Evolutionary conservation across 805 yeast genomes (phyloP).

Genomic region (Teunomyces pallodes): DNA sequence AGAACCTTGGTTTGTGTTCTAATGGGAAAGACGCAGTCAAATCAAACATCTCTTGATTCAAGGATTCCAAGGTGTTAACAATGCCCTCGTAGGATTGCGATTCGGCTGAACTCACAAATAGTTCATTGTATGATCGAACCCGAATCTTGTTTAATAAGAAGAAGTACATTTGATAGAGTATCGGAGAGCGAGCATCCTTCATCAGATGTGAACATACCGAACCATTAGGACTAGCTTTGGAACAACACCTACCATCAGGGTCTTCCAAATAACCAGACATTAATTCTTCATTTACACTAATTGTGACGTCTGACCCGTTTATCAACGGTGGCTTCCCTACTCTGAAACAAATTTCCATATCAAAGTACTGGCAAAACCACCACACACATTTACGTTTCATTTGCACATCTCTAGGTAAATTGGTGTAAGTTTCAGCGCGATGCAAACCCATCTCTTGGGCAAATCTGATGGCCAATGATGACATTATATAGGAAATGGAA

Average conservation of each 20-base stretch:
- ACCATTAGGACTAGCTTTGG: not conserved
- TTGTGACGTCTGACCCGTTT: conserved; percentile 30
- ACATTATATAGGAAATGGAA: conserved; percentile 27
- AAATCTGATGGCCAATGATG: conserved; percentile 34
- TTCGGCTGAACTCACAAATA: conserved; percentile 31
- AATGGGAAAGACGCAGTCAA: conserved; percentile 19
- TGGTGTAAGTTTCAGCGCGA: conserved; percentile 27
- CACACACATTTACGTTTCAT: conserved; percentile 27
- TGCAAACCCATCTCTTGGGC: conserved; percentile 44
- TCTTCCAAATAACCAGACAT: not conserved
- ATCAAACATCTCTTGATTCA: conserved; percentile 29
- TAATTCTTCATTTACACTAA: conserved; percentile 21
- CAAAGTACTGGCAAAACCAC: conserved; percentile 37
- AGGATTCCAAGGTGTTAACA: conserved; percentile 17
- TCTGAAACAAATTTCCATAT: conserved; percentile 38
- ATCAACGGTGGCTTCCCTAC: conserved; percentile 41
- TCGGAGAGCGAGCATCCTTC: not conserved
- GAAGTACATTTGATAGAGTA: conserved; percentile 5
- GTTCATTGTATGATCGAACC: conserved; percentile 24
- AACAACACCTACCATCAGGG: not conserved
- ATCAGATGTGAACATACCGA: not conserved
- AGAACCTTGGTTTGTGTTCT: conserved; percentile 27
- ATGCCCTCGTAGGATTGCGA: conserved; percentile 18
- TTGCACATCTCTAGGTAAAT: conserved; percentile 20
- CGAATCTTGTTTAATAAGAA: conserved; percentile 26